A percentile compares a stretch with the other conserved stretches of the same genome.
Conservation (phyloP, 108 stramenopile species). For the Nitzschia sp. region DNA sequence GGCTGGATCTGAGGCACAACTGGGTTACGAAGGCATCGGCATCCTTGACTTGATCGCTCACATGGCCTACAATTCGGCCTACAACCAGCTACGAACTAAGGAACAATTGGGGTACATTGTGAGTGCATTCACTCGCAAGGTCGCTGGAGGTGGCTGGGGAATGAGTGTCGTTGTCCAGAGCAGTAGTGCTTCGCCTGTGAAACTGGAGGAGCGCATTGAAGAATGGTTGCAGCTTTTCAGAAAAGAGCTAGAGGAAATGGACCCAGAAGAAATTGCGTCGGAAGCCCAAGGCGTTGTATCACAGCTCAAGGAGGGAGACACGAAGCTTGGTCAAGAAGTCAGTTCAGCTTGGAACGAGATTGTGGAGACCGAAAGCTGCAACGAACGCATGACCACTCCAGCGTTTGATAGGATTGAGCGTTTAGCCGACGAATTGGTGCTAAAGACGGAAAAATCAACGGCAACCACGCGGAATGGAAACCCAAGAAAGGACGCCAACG, state of each 20-base stretch:
- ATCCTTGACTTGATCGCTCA: slow-evolving; percentile 74
- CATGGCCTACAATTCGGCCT: slow-evolving; percentile 86
- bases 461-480: slow-evolving; percentile 24
- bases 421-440: slow-evolving; percentile 68
- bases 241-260: slow-evolving; percentile 76
- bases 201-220: slow-evolving; percentile 74
- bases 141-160: slow-evolving; percentile 70
- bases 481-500: slow-evolving; percentile 33
- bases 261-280: slow-evolving; percentile 56
- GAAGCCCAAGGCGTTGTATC: slow-evolving; percentile 82
- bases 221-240: slow-evolving; percentile 76
- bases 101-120: slow-evolving; percentile 91
- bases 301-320: slow-evolving; percentile 73
- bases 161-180: slow-evolving; percentile 75
- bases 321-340: slow-evolving; percentile 78
- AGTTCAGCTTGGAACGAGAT: slow-evolving; percentile 76
- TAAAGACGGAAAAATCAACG: background rate
- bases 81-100: slow-evolving; percentile 81
- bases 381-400: slow-evolving; percentile 44
- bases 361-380: slow-evolving; percentile 44
- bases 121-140: slow-evolving; percentile 69
- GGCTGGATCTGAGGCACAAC: slow-evolving; percentile 57
- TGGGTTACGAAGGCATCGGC: slow-evolving; percentile 80
- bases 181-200: slow-evolving; percentile 52
- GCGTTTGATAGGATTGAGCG: slow-evolving; percentile 73